A percentile compares a stretch with the other conserved stretches of the same genome.
Conservation (phyloP, 1,284 basidiomycete species). For the Rhodotorula sp. region DNA sequence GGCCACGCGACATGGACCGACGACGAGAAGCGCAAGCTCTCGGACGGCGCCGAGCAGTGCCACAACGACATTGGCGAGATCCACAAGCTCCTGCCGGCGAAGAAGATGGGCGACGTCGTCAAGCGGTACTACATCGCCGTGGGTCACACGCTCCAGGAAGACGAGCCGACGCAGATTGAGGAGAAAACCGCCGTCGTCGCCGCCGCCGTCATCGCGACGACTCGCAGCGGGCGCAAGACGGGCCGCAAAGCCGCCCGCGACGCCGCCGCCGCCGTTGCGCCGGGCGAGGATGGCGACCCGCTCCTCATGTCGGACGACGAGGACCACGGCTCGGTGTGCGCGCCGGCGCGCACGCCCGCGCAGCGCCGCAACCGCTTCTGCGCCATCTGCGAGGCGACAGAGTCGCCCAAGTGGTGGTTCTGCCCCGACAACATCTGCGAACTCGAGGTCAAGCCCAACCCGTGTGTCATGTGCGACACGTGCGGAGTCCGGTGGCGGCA, state of each 20-base stretch:
- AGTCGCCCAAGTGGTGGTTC: constrained; percentile 38
- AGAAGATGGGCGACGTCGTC: constrained; percentile 42
- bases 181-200: constrained; percentile 31
- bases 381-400: constrained; percentile 40
- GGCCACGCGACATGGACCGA: constrained; percentile 41
- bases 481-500: constrained; percentile 45
- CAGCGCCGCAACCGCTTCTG: constrained; percentile 35
- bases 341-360: constrained; percentile 17
- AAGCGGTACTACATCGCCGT: constrained; percentile 44
- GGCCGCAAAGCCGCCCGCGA: constrained; percentile 11
- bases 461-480: constrained; percentile 41
- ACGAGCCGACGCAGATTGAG: constrained; percentile 41
- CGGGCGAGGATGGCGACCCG: constrained; percentile 6
- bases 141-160: constrained; percentile 40
- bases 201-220: constrained; percentile 8
- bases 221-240: constrained; percentile 23
- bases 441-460: constrained; percentile 32
- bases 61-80: constrained; percentile 44
- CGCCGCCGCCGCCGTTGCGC: constrained; percentile 6
- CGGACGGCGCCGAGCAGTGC: constrained; percentile 30
- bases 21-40: constrained; percentile 36
- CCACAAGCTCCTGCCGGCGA: constrained; percentile 24
- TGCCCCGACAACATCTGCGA: constrained; percentile 41
- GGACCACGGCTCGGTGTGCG: constrained; percentile 38
- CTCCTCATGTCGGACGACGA: constrained; percentile 2